These are phyloP conservation scores for Withania somnifera DNA, from an alignment of 305 asterid genomes.

Conservation along the genomic window DNA sequence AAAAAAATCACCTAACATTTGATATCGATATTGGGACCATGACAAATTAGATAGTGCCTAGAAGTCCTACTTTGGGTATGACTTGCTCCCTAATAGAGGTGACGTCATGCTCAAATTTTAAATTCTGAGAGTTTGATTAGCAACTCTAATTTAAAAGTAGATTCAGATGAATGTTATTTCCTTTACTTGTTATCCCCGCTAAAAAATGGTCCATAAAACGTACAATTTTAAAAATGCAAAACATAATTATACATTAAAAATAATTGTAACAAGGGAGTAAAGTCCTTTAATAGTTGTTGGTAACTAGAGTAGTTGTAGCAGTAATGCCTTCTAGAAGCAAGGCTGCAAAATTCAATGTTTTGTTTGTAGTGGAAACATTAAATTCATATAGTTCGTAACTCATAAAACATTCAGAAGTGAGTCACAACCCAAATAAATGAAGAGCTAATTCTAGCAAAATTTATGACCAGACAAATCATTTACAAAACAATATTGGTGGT, in stretches of 20 bases:
- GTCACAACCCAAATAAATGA: background rate
- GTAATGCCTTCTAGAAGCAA: background rate
- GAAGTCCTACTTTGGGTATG: background rate
- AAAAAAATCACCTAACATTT: background rate
- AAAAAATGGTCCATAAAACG: too few relatives aligned
- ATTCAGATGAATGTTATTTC: too few relatives aligned
- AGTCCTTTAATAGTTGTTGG: background rate
- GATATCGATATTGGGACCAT: background rate
- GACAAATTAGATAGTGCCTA: background rate
- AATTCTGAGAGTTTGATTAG: background rate
- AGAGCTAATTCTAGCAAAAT: background rate
- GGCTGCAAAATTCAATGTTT: background rate
- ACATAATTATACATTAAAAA: too few relatives aligned
- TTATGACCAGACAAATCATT: background rate
- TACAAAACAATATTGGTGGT: too few relatives aligned
- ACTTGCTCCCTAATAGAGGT: background rate
- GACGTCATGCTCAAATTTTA: background rate
- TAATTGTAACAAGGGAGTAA: too few relatives aligned
- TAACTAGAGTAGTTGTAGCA: background rate
- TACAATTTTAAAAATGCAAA: too few relatives aligned
- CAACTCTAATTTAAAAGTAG: too few relatives aligned
- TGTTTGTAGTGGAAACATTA: background rate
- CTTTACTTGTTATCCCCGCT: too few relatives aligned
- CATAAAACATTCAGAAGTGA: background rate
- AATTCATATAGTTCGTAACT: background rate